These are phyloP conservation scores for Mycena epipterygia DNA, from an alignment of 768 basidiomycete genomes.

Conservation along the genomic window DNA sequence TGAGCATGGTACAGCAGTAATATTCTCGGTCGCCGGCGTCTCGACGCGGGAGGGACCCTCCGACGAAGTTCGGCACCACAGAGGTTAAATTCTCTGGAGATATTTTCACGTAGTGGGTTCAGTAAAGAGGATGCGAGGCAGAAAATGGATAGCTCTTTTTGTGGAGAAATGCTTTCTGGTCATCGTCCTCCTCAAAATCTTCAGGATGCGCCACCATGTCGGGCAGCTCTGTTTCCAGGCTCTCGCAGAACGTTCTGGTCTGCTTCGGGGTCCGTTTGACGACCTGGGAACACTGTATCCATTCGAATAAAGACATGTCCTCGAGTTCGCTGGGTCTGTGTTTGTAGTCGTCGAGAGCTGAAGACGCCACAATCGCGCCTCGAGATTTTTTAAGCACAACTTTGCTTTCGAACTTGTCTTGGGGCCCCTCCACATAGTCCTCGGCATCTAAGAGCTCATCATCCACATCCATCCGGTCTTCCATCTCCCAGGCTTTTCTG, in stretches of 20 bases:
- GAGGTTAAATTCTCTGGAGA: background rate
- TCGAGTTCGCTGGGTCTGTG: background rate
- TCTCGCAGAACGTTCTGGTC: background rate
- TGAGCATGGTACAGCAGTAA: conserved; percentile 38
- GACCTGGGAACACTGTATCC: background rate
- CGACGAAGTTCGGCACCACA: conserved; percentile 46
- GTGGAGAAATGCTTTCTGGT: too few species aligned
- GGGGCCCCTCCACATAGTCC: too few species aligned
- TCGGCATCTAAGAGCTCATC: background rate
- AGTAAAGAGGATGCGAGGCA: background rate
- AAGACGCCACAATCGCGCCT: background rate
- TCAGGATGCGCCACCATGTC: too few species aligned
- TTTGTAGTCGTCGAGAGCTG: background rate
- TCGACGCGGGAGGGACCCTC: conserved; percentile 44
- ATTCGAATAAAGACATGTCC: background rate
- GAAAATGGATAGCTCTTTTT: too few species aligned
- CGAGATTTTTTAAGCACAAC: background rate
- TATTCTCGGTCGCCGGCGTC: conserved; percentile 48
- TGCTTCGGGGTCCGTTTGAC: background rate
- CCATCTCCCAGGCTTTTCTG: conserved; percentile 23
- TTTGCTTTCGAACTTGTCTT: too few species aligned
- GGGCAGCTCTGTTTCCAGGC: background rate
- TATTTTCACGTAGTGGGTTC: background rate
- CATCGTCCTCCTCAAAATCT: background rate
- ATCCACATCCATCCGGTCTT: background rate